These are phyloP conservation scores for Lichtheimia hyalospora DNA, from an alignment of 371 early-diverging fungal species.

Conservation along the genomic window DNA sequence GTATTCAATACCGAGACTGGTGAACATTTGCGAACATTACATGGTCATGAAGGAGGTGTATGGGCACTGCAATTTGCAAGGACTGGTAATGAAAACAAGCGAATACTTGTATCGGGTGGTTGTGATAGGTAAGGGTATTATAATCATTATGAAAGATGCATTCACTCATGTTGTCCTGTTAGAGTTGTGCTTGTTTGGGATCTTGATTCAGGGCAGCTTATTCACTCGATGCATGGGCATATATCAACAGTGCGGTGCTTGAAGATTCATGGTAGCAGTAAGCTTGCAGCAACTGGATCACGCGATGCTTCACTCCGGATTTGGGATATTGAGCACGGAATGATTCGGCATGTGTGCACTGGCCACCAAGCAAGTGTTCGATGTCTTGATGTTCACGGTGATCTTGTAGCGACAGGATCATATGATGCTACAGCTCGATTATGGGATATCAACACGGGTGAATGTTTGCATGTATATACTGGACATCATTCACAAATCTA, in stretches of 20 bases:
- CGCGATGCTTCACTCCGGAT: conserved; percentile 85
- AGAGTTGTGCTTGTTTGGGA: conserved; percentile 86
- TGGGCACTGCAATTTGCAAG: conserved; percentile 88
- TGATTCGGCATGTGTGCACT: conserved; percentile 57
- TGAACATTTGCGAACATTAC: conserved; percentile 59
- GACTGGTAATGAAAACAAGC: conserved; percentile 22
- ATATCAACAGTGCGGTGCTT: conserved; percentile 89
- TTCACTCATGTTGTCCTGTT: not conserved
- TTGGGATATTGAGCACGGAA: conserved; percentile 73
- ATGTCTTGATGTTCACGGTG: conserved; percentile 77
- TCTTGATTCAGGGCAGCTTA: conserved; percentile 68
- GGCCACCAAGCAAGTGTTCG: conserved; percentile 81
- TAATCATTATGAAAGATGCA: not conserved
- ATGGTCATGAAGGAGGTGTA: conserved; percentile 91
- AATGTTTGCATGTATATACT: conserved; percentile 58
- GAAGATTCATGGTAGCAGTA: conserved; percentile 51
- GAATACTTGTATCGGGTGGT: conserved; percentile 67
- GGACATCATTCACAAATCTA: conserved; percentile 71
- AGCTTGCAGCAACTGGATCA: conserved; percentile 80
- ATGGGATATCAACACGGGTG: conserved; percentile 80
- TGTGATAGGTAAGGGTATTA: conserved; percentile 64
- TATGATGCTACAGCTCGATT: conserved; percentile 87
- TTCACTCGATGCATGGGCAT: conserved; percentile 79
- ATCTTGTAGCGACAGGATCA: conserved; percentile 78
- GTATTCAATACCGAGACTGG: conserved; percentile 81